Evolutionary conservation across 2,329 filamentous ascomycete species (phyloP).

Genomic region (Thelonectria olida): DNA sequence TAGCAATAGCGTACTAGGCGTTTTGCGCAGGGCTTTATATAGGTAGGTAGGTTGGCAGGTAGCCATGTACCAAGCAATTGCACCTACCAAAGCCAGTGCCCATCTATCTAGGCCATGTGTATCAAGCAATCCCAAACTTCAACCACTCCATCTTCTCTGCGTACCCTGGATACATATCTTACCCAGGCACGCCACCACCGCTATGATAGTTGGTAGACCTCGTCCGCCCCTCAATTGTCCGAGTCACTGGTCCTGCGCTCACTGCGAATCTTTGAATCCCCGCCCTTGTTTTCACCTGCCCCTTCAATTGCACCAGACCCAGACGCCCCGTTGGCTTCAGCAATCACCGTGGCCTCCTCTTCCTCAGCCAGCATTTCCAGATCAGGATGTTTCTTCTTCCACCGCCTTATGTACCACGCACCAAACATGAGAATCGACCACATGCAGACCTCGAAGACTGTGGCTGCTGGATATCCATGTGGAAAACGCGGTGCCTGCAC

Average conservation of each 20-base stretch:
- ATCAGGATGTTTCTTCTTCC: constrained; percentile 34
- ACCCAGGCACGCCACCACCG: neutral
- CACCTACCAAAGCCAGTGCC: no score
- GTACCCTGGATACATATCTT: no score
- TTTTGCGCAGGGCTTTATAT: no score
- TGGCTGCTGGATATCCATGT: constrained; percentile 39
- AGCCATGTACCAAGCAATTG: no score
- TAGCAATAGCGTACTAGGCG: no score
- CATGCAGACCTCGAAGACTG: constrained; percentile 39
- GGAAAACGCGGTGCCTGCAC: constrained; percentile 39
- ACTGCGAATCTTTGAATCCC: neutral
- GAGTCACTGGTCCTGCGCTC: neutral
- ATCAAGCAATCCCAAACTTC: no score
- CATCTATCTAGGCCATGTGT: no score
- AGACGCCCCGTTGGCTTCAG: neutral
- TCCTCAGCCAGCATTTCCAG: constrained; percentile 26
- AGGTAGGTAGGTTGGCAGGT: no score
- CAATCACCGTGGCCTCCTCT: neutral
- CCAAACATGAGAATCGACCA: constrained; percentile 41
- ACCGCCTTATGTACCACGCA: constrained; percentile 39
- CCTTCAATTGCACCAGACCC: neutral
- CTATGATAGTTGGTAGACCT: neutral
- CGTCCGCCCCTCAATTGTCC: neutral
- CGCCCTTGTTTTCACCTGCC: neutral
- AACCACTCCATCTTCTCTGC: no score